These are phyloP conservation scores for Lachnum nothofagi DNA, from an alignment of 2,329 filamentous ascomycete genomes.

Conservation along the genomic window DNA sequence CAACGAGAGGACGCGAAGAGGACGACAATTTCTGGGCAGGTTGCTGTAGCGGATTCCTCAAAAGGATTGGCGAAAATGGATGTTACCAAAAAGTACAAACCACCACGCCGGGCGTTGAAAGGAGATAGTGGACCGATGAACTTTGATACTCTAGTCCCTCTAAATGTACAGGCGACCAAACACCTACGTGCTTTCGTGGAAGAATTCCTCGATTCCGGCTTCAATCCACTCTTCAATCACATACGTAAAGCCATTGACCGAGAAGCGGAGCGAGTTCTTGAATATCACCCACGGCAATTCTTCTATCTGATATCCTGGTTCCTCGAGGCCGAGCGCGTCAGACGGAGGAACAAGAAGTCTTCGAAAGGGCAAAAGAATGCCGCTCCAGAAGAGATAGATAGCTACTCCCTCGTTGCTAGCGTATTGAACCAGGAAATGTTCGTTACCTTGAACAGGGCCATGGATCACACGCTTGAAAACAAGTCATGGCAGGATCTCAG, in stretches of 20 bases:
- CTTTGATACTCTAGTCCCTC: slow-evolving; percentile 65
- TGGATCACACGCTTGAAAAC: slow-evolving; percentile 72
- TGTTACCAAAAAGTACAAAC: slow-evolving; percentile 82
- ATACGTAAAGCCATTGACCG: slow-evolving; percentile 85
- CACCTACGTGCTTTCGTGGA: slow-evolving; percentile 79
- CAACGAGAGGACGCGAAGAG: slow-evolving; percentile 80
- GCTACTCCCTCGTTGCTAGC: slow-evolving; percentile 79
- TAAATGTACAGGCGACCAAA: slow-evolving; percentile 69
- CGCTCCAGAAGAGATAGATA: slow-evolving; percentile 55
- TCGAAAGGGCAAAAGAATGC: slow-evolving; percentile 44
- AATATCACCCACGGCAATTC: slow-evolving; percentile 75
- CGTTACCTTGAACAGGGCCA: slow-evolving; percentile 75
- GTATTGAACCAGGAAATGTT: slow-evolving; percentile 95
- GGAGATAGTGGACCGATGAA: slow-evolving; percentile 64
- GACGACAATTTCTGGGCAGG: slow-evolving; percentile 82
- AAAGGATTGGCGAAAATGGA: slow-evolving; percentile 84
- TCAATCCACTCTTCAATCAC: slow-evolving; percentile 85
- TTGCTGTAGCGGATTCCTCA: slow-evolving; percentile 68
- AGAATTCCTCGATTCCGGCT: slow-evolving; percentile 90
- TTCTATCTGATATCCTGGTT: slow-evolving; percentile 95
- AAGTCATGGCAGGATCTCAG: slow-evolving; percentile 86
- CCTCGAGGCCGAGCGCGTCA: slow-evolving; percentile 72
- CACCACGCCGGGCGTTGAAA: slow-evolving; percentile 60
- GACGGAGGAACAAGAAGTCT: slow-evolving; percentile 57
- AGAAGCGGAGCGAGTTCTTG: slow-evolving; percentile 74